A percentile compares a stretch with the other conserved stretches of the same genome.
These are phyloP conservation scores for Fusarium napiforme DNA, from an alignment of 2,329 filamentous ascomycete species.

Conservation along the genomic window DNA sequence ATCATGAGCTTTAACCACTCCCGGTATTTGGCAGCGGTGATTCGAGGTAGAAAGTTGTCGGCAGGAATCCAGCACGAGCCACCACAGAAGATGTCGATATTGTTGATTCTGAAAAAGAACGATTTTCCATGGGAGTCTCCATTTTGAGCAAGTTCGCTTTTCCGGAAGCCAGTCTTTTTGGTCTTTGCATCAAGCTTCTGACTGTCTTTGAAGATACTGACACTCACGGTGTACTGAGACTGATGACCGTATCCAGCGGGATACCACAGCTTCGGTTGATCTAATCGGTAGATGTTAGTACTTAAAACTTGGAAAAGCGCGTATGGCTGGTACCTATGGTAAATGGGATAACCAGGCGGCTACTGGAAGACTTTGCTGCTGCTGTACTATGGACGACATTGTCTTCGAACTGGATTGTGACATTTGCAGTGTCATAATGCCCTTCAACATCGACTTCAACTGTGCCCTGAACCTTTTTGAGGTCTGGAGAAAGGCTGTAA, in stretches of 20 bases:
- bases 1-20: neutral
- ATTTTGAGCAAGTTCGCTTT: neutral
- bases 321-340: neutral
- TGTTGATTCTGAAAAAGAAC: neutral
- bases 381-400: neutral
- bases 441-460: neutral
- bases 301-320: neutral
- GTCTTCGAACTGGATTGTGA: neutral
- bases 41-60: neutral
- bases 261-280: neutral
- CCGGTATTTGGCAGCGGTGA: neutral
- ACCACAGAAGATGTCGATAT: neutral
- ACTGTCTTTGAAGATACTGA: neutral
- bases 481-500: neutral
- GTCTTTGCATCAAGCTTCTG: neutral
- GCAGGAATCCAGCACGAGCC: constrained; percentile 4
- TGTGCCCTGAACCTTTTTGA: neutral
- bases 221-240: neutral
- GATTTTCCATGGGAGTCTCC: neutral
- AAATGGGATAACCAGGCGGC: neutral
- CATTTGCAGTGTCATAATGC: neutral
- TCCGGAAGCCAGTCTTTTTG: neutral
- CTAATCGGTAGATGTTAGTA: neutral
- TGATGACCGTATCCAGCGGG: neutral
- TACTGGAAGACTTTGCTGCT: neutral